Percentiles rank a stretch among this genome's conserved stretches.
Evolutionary conservation across 2,329 filamentous ascomycete genomes (phyloP).

Genomic region (Ophiostoma sp.): DNA sequence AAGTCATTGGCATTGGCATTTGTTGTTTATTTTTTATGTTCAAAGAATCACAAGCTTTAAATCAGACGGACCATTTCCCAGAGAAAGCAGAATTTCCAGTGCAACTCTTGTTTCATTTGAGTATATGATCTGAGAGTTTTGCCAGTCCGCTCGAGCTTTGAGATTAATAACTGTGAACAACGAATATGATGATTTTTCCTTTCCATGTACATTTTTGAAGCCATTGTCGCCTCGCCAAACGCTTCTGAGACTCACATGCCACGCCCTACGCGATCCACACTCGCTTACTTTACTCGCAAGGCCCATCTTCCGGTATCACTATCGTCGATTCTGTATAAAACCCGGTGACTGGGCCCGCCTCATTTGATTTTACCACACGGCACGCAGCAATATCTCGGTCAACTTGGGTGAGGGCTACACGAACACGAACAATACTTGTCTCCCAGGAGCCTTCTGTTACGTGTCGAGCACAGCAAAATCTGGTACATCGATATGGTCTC

Average conservation of each 20-base stretch:
- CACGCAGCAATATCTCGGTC: background rate
- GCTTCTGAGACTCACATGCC: background rate
- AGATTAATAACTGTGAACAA: too few relatives aligned
- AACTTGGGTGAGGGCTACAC: background rate
- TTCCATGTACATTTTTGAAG: background rate
- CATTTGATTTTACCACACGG: background rate
- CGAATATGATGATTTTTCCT: too few relatives aligned
- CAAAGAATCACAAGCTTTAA: too few relatives aligned
- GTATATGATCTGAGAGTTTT: too few relatives aligned
- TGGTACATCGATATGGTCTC: constrained; percentile 32
- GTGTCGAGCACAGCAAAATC: constrained; percentile 30
- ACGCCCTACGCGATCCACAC: background rate
- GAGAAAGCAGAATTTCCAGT: too few relatives aligned
- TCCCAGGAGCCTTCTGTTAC: constrained; percentile 32
- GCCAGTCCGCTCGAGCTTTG: too few relatives aligned
- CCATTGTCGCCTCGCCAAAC: background rate
- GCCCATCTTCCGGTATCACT: background rate
- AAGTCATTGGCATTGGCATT: too few relatives aligned
- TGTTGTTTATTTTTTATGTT: too few relatives aligned
- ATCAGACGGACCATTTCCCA: too few relatives aligned
- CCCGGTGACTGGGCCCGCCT: background rate
- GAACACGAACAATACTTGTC: background rate
- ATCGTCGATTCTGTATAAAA: background rate
- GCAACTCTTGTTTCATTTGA: too few relatives aligned
- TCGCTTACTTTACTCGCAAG: background rate